These are phyloP conservation scores for Vaccinium vitisidaea DNA, from an alignment of 148 eudicot genomes.

Conservation along the genomic window DNA sequence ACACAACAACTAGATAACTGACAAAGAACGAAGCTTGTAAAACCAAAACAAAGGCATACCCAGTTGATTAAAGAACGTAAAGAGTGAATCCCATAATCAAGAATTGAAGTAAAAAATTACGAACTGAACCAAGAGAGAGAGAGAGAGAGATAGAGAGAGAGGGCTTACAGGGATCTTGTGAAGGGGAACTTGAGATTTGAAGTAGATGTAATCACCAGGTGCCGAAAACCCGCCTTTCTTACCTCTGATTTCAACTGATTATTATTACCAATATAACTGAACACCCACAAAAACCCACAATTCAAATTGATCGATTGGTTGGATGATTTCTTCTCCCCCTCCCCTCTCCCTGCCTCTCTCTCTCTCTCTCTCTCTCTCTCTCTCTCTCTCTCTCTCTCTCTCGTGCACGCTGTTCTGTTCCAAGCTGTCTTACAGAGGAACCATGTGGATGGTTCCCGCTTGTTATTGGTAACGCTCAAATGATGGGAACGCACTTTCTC, in stretches of 20 bases:
- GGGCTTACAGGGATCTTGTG: constrained; percentile 91
- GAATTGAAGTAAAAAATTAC: background rate
- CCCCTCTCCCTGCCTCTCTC: no score
- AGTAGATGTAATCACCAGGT: constrained; percentile 94
- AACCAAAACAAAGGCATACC: constrained; percentile 11
- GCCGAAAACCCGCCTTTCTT: constrained; percentile 66
- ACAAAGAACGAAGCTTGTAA: constrained; percentile 6
- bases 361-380: no score
- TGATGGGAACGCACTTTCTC: background rate
- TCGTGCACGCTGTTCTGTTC: constrained; percentile 4
- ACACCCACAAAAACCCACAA: constrained; percentile 10
- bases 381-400: no score
- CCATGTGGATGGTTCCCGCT: background rate
- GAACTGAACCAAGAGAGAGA: constrained; percentile 12
- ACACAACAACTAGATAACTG: background rate
- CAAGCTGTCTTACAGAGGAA: background rate
- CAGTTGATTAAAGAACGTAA: constrained; percentile 10
- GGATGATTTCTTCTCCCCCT: background rate
- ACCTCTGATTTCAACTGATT: constrained; percentile 11
- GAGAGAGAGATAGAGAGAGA: no score
- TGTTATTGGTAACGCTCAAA: background rate
- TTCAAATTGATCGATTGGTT: background rate
- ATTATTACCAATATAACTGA: background rate
- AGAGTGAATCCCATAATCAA: constrained; percentile 16
- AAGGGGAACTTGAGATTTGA: constrained; percentile 98